These are phyloP conservation scores for Carex pumila DNA, from an alignment of 176 grass and related monocot genomes.

Conservation along the genomic window DNA sequence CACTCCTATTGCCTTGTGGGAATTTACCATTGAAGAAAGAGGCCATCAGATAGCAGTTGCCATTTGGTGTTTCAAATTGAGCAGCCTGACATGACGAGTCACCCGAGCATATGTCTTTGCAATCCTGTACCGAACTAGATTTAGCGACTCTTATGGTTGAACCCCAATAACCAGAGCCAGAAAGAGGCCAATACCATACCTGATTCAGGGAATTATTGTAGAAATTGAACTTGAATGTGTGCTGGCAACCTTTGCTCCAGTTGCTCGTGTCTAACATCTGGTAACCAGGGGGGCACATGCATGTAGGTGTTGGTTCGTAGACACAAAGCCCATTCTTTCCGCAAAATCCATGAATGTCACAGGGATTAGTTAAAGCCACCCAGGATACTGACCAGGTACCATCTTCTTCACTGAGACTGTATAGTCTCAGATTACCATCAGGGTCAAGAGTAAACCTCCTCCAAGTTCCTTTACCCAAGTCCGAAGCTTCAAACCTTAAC, in stretches of 20 bases:
- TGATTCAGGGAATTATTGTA: not conserved
- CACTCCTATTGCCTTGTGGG: constrained; percentile 11
- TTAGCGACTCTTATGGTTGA: not conserved
- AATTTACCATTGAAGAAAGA: constrained; percentile 35
- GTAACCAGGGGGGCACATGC: constrained; percentile 40
- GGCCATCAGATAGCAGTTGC: constrained; percentile 31
- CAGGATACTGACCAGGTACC: constrained; percentile 34
- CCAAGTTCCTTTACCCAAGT: constrained; percentile 18
- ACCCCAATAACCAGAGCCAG: constrained; percentile 1
- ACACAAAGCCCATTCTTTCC: constrained; percentile 36
- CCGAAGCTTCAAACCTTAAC: constrained; percentile 20
- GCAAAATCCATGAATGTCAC: constrained; percentile 40
- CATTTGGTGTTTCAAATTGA: constrained; percentile 25
- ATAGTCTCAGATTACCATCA: constrained; percentile 40
- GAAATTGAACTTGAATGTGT: constrained; percentile 4
- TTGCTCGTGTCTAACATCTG: constrained; percentile 25
- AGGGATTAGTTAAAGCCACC: constrained; percentile 36
- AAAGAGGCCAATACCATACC: not conserved
- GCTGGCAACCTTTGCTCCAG: constrained; percentile 36
- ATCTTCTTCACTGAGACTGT: constrained; percentile 28
- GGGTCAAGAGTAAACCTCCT: constrained; percentile 44
- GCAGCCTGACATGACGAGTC: constrained; percentile 34
- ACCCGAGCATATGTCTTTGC: constrained; percentile 21
- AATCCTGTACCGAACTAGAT: not conserved
- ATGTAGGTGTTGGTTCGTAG: constrained; percentile 26